Evolutionary conservation across 2,329 filamentous ascomycete species (phyloP), one percentile per base, ranked within the genome.

Genomic region (Fusarium nygamai): DNA sequence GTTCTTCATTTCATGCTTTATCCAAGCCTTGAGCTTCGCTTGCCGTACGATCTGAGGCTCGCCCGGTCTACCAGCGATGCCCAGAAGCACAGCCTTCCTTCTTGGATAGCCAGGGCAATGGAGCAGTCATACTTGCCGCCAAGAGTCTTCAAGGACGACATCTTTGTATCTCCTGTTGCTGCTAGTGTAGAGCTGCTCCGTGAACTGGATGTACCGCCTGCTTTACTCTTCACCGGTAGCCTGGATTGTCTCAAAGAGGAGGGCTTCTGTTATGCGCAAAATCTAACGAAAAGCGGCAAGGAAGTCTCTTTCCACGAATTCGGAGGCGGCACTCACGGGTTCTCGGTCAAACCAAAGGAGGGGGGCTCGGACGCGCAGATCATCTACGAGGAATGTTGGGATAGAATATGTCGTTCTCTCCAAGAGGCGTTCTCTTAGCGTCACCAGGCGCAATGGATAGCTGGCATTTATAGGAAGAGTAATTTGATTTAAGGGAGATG

Each of bases 291-390:
- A 6, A 17, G 29, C 4, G 47, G 20, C 29, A 31, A 48, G 29
- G 20, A 48, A 2, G 14, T 48, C 14, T 2, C 2, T 2, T 48
- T 48, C 14, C 20, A 31, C 0, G 20, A 48, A 3, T 31, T 48
- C 4, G 0, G 8, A 8, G 29, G 29, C 1, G 47, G 14, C 3
- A 31, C 20, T 17, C 20, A 48, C 11, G 47, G 47, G 1, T 48
- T 31, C 14, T 31, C 47, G 4, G 20, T 12, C 4, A n/a, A 12
- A 4, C 20, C 46, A 0, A 1, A n/a, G 7, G 20, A 48, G 0
- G 10, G 20, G 0, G n/a, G 0, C 2, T 1, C 10, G 0, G 27
- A 17, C 14, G 14, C 29, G 2, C 14, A n/a, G 20, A 0, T 2
- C 29, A 31, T 48, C 0, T 31, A 31, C 5, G 4, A 31, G 29